Evolutionary conservation across 139 green algal species (phyloP).

Genomic region (Chlorokybus atmophyticus): DNA sequence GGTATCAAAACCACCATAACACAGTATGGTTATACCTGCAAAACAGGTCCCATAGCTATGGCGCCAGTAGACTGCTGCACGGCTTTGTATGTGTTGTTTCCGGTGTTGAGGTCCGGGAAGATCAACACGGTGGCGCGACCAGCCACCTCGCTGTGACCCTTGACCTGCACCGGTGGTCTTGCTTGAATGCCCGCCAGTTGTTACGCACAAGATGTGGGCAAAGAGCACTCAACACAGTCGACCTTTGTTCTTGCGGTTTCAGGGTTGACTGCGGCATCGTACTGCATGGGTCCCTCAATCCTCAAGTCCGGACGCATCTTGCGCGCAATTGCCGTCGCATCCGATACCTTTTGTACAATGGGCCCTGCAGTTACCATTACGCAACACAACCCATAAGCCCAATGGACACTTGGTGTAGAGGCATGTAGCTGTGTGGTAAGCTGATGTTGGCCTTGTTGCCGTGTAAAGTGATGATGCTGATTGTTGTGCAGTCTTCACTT

Average conservation of each 20-base stretch:
- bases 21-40: no score
- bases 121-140: conserved; percentile 63
- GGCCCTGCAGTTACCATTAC: conserved; percentile 12
- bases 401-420: no score
- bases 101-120: conserved; percentile 85
- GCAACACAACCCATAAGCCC: no score
- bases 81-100: conserved; percentile 38
- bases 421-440: not conserved
- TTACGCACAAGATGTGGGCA: no score
- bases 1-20: no score
- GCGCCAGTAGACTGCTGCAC: no score
- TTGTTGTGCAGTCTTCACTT: no score
- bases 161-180: no score
- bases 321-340: conserved; percentile 48
- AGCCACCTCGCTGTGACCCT: conserved; percentile 47
- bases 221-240: no score
- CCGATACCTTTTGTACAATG: conserved; percentile 59
- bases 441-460: not conserved
- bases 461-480: no score
- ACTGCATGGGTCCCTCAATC: conserved; percentile 44
- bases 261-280: conserved; percentile 21
- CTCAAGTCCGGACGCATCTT: conserved; percentile 38
- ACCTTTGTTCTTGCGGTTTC: conserved; percentile 53
- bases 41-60: no score
- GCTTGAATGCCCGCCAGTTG: no score